Evolutionary conservation across 306 rosid species (phyloP), one percentile per base, ranked within the genome.

Genomic region (Cucurbita maxima): DNA sequence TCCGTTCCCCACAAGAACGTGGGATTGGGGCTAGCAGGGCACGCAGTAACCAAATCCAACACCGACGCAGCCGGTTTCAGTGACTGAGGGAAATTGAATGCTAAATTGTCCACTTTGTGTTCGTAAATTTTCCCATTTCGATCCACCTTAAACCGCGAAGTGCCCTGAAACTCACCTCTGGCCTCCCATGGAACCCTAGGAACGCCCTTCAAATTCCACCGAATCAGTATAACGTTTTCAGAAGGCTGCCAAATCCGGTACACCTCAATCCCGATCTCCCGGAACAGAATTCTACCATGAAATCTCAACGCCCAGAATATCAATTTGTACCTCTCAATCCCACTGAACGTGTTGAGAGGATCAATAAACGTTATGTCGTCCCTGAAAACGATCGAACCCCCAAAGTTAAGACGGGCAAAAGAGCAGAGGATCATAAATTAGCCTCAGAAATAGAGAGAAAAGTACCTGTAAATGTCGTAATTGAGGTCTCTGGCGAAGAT

Each of bases 131-230:
- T 94, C 43, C 98, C 98, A 61, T 81, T 84, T 72, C 89, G 79
- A 74, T 90, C 98, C 81, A 94, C 71, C 53, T 90, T 94, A 64
- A 87, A 94, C 55, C 90, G 75, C 4, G 97, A 94, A 20, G 98
- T 94, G n/a, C 98, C 98, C 62, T 94, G 97, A 83, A 94, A 94
- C 43, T 91, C 86, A 36, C 98, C 98, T 73, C 83, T 82, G 11
- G 95, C 77, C 75, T 90, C 98, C 98, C 98, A 94, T 62, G 98
- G 97, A 71, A 94, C 96, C 18, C 98, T 47, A 14, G 98, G 98
- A 60, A 85, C 88, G 0, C 98, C 98, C 81, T 76, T 87, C 82
- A 90, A 77, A 81, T 89, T 94, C 98, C 98, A 94, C 76, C 96
- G 86, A 11, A 94, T 87, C 84, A 85, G 59, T 52, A 94, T 91